Evolutionary conservation across 805 yeast species (phyloP).

Genomic region (Ogataea parapolymorpha): DNA sequence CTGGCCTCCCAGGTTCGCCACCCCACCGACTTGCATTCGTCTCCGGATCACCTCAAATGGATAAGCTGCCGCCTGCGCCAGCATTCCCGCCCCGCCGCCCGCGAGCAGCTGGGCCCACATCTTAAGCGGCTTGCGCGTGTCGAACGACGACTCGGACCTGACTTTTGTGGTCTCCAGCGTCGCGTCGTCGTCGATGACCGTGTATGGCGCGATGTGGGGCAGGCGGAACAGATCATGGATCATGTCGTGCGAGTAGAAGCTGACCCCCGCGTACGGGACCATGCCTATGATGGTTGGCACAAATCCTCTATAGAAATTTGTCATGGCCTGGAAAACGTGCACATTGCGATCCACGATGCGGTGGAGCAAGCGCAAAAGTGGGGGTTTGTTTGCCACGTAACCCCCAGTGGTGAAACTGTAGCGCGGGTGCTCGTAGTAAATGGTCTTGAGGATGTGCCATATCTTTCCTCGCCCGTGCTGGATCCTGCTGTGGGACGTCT

Average conservation of each 20-base stretch:
- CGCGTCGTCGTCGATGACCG: slow-evolving; percentile 36
- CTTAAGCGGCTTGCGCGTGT: slow-evolving; percentile 61
- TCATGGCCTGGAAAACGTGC: slow-evolving; percentile 37
- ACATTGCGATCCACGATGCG: slow-evolving; percentile 29
- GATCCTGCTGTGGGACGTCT: slow-evolving; percentile 46
- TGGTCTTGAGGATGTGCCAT: slow-evolving; percentile 27
- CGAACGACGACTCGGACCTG: slow-evolving; percentile 35
- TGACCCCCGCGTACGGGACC: slow-evolving; percentile 97
- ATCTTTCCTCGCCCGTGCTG: slow-evolving; percentile 32
- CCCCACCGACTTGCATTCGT: slow-evolving; percentile 93
- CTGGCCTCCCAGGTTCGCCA: slow-evolving; percentile 53
- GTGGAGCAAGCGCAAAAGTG: slow-evolving; percentile 29
- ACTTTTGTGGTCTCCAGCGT: slow-evolving; percentile 14
- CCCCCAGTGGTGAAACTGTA: slow-evolving; percentile 29
- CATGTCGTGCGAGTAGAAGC: slow-evolving; percentile 90
- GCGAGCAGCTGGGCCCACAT: slow-evolving; percentile 93
- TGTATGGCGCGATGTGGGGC: slow-evolving; percentile 48
- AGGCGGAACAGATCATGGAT: slow-evolving; percentile 83
- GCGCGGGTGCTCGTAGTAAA: slow-evolving; percentile 35
- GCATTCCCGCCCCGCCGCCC: slow-evolving; percentile 95
- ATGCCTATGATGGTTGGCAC: slow-evolving; percentile 91
- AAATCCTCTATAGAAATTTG: slow-evolving; percentile 91
- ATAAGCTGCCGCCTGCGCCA: slow-evolving; percentile 93
- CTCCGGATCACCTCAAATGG: slow-evolving; percentile 95
- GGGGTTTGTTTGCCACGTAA: slow-evolving; percentile 29